Evolutionary conservation across 2,329 filamentous ascomycete species (phyloP).

Genomic region (Clonostachys rosea): DNA sequence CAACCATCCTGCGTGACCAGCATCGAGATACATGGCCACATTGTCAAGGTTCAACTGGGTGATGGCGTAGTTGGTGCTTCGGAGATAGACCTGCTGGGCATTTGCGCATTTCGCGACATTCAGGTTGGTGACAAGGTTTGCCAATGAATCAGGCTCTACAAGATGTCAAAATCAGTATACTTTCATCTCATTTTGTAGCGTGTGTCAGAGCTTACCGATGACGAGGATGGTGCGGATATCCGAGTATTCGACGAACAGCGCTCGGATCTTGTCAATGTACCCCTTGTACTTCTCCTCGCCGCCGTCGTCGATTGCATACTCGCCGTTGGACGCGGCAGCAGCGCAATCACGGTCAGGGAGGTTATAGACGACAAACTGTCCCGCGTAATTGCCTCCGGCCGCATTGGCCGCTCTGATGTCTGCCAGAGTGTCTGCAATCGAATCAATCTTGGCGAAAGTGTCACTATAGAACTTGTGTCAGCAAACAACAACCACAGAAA

Average conservation of each 20-base stretch:
- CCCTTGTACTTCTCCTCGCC: conserved; percentile 48
- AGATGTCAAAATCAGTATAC: not conserved
- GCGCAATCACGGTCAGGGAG: conserved; percentile 55
- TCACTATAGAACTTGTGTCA: conserved; percentile 29
- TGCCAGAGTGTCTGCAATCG: conserved; percentile 39
- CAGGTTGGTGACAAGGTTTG: conserved; percentile 53
- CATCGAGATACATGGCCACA: conserved; percentile 54
- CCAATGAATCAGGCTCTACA: conserved; percentile 51
- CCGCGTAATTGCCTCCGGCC: conserved; percentile 33
- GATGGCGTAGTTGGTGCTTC: conserved; percentile 45
- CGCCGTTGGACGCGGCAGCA: conserved; percentile 52
- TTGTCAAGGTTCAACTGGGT: conserved; percentile 47
- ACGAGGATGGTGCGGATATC: conserved; percentile 37
- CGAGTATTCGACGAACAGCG: conserved; percentile 32
- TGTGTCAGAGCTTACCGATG: conserved; percentile 22
- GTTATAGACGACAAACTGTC: conserved; percentile 51
- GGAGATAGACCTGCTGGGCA: conserved; percentile 42
- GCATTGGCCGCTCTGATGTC: conserved; percentile 32
- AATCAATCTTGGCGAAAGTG: conserved; percentile 39
- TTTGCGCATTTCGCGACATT: conserved; percentile 42
- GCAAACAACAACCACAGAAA: not conserved
- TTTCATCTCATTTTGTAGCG: too few species aligned
- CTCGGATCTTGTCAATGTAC: conserved; percentile 46
- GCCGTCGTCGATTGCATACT: conserved; percentile 43
- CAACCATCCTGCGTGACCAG: conserved; percentile 54